Base-by-base conservation (phyloP, 202 grass and related monocot genomes). In the Schoenoplectus tabernaemontani region DNA sequence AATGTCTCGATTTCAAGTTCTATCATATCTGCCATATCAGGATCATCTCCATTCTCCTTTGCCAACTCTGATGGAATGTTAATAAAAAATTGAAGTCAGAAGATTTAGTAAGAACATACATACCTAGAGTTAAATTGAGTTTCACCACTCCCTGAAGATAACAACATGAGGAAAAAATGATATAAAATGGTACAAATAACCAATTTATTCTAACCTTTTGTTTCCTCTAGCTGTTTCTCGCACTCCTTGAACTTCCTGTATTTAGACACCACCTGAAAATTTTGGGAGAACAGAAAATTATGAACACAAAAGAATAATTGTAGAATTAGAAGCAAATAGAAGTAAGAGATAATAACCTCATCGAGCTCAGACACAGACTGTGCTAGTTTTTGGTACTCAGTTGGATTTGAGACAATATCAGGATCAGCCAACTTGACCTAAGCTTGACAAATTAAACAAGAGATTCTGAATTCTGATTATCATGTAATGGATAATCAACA, bases 401-500 rank as follows among this genome's bases (percentile, higher is more conserved):
- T 92, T 57, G 85, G 94, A 90, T 97, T 89, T 37, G 94, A 94
- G 33, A 89, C 82, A 62, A 94, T 80, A 81, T 90, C 94, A 84
- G 94, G 94, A 83, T 97, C 94, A 46, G 87, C 94, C 85, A 97
- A 85, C 87, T 90, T 93, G 85, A 90, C 84, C 94, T 97, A 87
- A 84, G 84, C 51, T 44, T 74, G 60, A 83, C 47, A 79, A 57
- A 77, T 56, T 80, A 67, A 82, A 57, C 5, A 48, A 0, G 9
- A 32, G 17, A n/a, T n/a, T n/a, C n/a, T n/a, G n/a, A n/a, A 22
- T 1, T 4, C 30, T 23, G 71, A 34, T 26, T 7, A 43, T 62
- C 24, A 83, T 58, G 61, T 70, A 17, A 50, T 17, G 54, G 59
- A 7, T 47, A 50, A 9, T 38, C 32, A 48, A 41, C 15, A 7